These are phyloP conservation scores for Paratinospora sagittata DNA, from an alignment of 164 flowering plant genomes.

Conservation along the genomic window DNA sequence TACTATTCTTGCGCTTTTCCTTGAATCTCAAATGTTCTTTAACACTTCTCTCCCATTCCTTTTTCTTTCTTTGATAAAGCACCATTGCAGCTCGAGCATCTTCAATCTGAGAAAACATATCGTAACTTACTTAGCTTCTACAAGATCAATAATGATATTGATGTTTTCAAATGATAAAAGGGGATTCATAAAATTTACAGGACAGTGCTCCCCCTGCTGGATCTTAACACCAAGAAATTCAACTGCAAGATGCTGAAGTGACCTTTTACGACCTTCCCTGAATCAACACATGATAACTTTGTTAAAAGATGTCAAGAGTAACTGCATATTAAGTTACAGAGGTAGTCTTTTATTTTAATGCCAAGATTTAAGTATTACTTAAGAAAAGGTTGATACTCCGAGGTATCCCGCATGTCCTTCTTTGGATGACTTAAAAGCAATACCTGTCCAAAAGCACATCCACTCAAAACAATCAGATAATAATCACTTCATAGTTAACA, in stretches of 20 bases:
- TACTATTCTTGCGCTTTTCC: conserved; percentile 45
- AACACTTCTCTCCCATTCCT: conserved; percentile 61
- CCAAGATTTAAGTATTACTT: conserved; percentile 36
- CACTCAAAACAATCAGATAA: background rate
- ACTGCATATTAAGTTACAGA: background rate
- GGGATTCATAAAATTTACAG: conserved; percentile 43
- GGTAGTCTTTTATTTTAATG: background rate
- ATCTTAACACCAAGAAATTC: conserved; percentile 69
- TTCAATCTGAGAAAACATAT: conserved; percentile 47
- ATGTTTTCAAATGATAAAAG: background rate
- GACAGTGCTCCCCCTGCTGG: conserved; percentile 87
- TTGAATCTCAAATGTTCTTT: conserved; percentile 39
- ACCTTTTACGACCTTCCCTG: conserved; percentile 61
- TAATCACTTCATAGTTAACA: background rate
- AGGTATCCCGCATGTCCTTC: conserved; percentile 71
- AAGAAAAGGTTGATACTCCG: conserved; percentile 64
- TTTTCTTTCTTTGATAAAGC: conserved; percentile 62
- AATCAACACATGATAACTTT: conserved; percentile 8
- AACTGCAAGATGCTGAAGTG: conserved; percentile 67
- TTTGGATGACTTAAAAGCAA: conserved; percentile 80
- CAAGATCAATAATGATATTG: background rate
- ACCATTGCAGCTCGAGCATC: conserved; percentile 91
- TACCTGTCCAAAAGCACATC: conserved; percentile 40
- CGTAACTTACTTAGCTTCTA: background rate
- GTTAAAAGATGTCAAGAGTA: background rate